A percentile compares a stretch with the other conserved stretches of the same genome.
Conservation (phyloP, 352 stramenopile species). For the Blastocystis sp. region DNA sequence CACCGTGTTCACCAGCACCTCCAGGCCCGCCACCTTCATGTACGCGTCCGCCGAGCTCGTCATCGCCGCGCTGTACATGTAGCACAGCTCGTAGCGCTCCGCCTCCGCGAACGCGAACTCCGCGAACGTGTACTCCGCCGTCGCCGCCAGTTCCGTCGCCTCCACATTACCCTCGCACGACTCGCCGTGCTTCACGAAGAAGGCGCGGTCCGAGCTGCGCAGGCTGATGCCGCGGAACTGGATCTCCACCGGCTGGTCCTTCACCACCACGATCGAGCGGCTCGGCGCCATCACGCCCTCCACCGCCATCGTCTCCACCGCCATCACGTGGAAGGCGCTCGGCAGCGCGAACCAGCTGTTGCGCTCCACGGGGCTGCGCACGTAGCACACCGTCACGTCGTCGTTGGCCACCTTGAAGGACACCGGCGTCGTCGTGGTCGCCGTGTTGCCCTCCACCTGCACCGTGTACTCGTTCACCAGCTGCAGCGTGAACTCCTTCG, state of each 20-base stretch:
- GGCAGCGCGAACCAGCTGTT: constrained; percentile 35
- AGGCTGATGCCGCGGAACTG: constrained; percentile 61
- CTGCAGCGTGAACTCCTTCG: constrained; percentile 52
- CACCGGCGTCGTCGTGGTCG: constrained; percentile 25
- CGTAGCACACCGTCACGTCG: constrained; percentile 56
- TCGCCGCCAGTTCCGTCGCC: background rate
- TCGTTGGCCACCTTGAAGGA: constrained; percentile 16
- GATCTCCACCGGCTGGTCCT: constrained; percentile 52
- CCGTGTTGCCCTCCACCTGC: constrained; percentile 33
- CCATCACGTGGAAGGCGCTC: constrained; percentile 37
- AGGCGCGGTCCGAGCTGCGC: constrained; percentile 39
- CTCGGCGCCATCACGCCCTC: constrained; percentile 23
- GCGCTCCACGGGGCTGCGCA: constrained; percentile 31
- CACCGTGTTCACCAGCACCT: constrained; percentile 42
- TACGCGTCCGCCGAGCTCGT: background rate
- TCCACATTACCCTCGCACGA: background rate
- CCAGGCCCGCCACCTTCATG: constrained; percentile 18
- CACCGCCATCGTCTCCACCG: constrained; percentile 47
- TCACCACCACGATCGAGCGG: constrained; percentile 25
- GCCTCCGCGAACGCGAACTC: constrained; percentile 41
- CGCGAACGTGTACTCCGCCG: constrained; percentile 33
- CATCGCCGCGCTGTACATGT: constrained; percentile 36
- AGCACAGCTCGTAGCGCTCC: constrained; percentile 51
- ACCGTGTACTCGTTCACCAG: constrained; percentile 49
- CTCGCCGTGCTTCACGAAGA: constrained; percentile 28